Percentiles rank a stretch among this genome's conserved stretches.
Evolutionary conservation across 108 stramenopile genomes (phyloP).

Genomic region (Cyclotella baltica): DNA sequence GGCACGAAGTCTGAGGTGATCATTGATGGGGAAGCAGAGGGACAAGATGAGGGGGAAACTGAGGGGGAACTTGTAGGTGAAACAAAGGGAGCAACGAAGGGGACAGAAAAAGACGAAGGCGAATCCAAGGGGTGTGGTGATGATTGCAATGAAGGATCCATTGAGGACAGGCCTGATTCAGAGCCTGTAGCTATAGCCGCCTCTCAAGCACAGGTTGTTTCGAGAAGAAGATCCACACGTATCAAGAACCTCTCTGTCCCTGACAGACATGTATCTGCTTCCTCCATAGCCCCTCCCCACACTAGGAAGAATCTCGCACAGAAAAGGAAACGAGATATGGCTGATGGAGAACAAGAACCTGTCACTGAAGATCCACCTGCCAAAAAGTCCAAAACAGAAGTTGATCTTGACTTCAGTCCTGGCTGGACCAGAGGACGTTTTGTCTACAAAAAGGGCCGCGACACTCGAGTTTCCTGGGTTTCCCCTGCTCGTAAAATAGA

Average conservation of each 20-base stretch:
- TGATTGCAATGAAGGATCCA: too few species aligned
- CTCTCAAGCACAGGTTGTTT: too few species aligned
- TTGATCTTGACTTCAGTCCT: not conserved
- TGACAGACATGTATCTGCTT: not conserved
- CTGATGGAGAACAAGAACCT: not conserved
- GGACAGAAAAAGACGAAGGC: too few species aligned
- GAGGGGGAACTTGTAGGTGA: not conserved
- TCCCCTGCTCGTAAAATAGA: not conserved
- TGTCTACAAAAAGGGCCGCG: not conserved
- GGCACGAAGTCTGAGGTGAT: not conserved
- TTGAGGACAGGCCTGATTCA: too few species aligned
- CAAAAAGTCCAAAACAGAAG: not conserved
- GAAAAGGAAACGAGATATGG: not conserved
- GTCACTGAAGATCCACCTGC: not conserved
- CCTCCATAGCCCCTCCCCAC: too few species aligned
- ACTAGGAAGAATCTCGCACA: too few species aligned
- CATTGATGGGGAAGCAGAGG: not conserved
- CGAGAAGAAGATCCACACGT: not conserved
- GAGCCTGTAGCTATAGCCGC: not conserved
- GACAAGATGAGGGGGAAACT: not conserved
- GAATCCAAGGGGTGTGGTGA: too few species aligned
- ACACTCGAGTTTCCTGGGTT: not conserved
- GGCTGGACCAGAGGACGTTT: not conserved
- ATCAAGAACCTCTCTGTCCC: not conserved
- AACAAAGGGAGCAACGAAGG: not conserved